A percentile compares a stretch with the other conserved stretches of the same genome.
These are phyloP conservation scores for Colletotrichum brevisporum DNA, from an alignment of 2,329 filamentous ascomycete genomes.

Conservation along the genomic window DNA sequence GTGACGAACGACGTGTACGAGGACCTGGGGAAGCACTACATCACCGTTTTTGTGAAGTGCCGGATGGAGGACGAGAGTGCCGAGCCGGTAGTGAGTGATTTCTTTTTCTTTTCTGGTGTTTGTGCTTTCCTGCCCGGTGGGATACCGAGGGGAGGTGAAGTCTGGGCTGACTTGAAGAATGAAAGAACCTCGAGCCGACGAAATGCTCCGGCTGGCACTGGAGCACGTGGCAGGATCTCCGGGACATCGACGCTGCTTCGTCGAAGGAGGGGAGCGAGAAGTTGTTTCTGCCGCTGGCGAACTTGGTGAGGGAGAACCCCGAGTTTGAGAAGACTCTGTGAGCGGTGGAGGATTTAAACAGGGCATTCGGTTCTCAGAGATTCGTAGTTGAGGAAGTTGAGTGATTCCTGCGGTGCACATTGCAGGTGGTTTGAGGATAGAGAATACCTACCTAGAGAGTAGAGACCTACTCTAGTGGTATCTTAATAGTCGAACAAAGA, in stretches of 20 bases:
- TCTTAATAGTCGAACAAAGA: too few relatives aligned
- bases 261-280: slow-evolving; percentile 36
- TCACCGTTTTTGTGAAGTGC: slow-evolving; percentile 78
- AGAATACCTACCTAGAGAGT: background rate
- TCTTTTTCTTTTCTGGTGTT: slow-evolving; percentile 6
- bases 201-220: slow-evolving; percentile 68
- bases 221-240: slow-evolving; percentile 60
- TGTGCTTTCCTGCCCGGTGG: background rate
- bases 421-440: too few relatives aligned
- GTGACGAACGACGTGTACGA: slow-evolving; percentile 78
- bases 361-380: too few relatives aligned
- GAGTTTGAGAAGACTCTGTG: slow-evolving; percentile 30
- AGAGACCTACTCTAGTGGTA: too few relatives aligned
- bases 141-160: background rate
- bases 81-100: slow-evolving; percentile 64
- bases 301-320: slow-evolving; percentile 47
- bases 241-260: slow-evolving; percentile 36
- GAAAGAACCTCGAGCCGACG: slow-evolving; percentile 59
- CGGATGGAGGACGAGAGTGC: slow-evolving; percentile 60
- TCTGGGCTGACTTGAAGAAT: slow-evolving; percentile 15
- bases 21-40: slow-evolving; percentile 76
- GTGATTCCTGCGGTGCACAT: too few relatives aligned
- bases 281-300: slow-evolving; percentile 52
- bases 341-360: background rate
- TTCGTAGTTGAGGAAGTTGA: too few relatives aligned